Conservation (phyloP, 2,329 filamentous ascomycete species). For the Fusarium sp. region DNA sequence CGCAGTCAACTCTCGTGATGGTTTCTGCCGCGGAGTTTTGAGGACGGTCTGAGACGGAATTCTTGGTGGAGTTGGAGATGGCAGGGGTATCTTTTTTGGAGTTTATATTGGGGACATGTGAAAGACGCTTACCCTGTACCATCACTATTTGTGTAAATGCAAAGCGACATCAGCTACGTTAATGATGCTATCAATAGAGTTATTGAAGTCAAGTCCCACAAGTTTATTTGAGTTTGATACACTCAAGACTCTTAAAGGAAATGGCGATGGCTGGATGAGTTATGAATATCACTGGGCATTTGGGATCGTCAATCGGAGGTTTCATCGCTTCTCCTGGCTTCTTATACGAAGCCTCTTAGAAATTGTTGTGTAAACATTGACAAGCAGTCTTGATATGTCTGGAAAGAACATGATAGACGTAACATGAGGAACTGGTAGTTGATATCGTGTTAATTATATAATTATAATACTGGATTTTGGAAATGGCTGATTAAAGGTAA, state of each 20-base stretch:
- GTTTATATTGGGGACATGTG: slow-evolving; percentile 26
- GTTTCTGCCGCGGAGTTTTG: slow-evolving; percentile 63
- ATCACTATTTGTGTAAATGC: not conserved
- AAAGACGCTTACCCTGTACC: slow-evolving; percentile 26
- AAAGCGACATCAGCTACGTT: no score
- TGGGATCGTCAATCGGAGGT: no score
- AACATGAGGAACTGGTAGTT: not conserved
- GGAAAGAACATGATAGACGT: no score
- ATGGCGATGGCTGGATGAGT: no score
- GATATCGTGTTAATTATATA: not conserved
- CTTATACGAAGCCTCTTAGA: no score
- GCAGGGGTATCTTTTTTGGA: slow-evolving; percentile 32
- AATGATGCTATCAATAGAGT: not conserved
- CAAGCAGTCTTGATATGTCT: not conserved
- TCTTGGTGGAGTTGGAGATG: slow-evolving; percentile 29
- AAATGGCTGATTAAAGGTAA: not conserved
- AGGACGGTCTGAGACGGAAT: slow-evolving; percentile 45
- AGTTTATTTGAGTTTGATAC: no score
- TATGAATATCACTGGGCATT: not conserved
- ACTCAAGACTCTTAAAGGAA: not conserved
- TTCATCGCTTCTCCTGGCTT: no score
- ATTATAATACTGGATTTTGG: not conserved
- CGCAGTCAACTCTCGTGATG: slow-evolving; percentile 54
- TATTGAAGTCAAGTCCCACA: not conserved
- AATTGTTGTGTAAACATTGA: not conserved